Evolutionary conservation across 164 flowering plant species (phyloP), one percentile per base, ranked within the genome.

Genomic region (Vitis cinerea): DNA sequence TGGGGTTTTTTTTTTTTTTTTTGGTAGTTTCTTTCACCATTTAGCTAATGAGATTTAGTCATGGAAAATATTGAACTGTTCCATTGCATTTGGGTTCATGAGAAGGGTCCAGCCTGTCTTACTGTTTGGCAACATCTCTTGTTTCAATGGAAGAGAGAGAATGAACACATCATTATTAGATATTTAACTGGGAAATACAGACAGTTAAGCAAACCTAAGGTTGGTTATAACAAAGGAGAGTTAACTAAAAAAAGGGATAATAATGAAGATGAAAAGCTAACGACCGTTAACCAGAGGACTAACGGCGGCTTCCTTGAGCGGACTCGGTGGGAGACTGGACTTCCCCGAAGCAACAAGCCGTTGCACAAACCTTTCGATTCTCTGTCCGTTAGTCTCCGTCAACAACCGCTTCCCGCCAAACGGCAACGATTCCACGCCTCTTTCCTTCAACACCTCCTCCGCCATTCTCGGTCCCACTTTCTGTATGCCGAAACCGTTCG

Each of bases 391-490:
- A 1, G 87, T 92, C 87, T 90, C 97, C 80, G 87, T 81, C 75
- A 92, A 66, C 50, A 94, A 78, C 84, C 95, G 90, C 71, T 94
- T 94, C 81, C 94, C 97, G 78, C 98, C 97, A 79, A 94, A 92
- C 76, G 97, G 92, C 79, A 89, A 63, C 73, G 97, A 77, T 77
- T 92, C 97, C 51, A 89, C 87, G n/a, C 87, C 94, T 66, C 76
- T 89, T 78, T 89, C 97, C 52, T 52, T 81, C 83, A 92, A 60
- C 76, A 89, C 83, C 10, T 72, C 86, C 67, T 80, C 79, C 69
- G 48, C 75, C 60, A 19, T 64, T 72, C 67, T 61, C 71, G 61
- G 17, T 64, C 72, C 78, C 60, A 44, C 68, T 56, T 71, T 72
- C 2, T 54, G 64, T 64, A 67, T 61, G 31, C 17, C 73, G 31